Evolutionary conservation across 2,329 filamentous ascomycete species (phyloP).

Genomic region (Aspergillus hiratsukae): DNA sequence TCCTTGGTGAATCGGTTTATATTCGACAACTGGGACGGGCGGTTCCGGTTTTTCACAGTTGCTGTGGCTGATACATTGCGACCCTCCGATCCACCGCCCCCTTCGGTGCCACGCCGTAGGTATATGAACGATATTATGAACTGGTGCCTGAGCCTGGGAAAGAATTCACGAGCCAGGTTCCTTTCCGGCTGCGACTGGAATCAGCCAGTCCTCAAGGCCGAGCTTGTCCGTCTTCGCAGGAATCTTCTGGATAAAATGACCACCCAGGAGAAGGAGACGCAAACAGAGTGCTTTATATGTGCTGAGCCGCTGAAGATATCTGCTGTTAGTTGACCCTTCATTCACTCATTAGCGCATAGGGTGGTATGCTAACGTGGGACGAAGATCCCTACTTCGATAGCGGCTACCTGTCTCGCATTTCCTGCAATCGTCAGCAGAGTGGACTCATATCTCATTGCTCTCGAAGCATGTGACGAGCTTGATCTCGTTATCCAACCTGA

Average conservation of each 20-base stretch:
- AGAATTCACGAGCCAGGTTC: conserved; percentile 51
- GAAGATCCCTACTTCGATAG: conserved; percentile 65
- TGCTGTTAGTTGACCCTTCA: conserved; percentile 50
- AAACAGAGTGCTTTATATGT: conserved; percentile 62
- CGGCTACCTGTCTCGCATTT: conserved; percentile 68
- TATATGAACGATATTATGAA: conserved; percentile 66
- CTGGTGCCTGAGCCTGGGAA: conserved; percentile 75
- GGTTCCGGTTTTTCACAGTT: conserved; percentile 53
- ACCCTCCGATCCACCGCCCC: conserved; percentile 33
- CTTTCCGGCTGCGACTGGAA: conserved; percentile 52
- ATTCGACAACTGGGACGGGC: conserved; percentile 54
- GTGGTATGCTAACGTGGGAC: conserved; percentile 12
- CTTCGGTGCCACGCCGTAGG: conserved; percentile 33
- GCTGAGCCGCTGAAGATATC: conserved; percentile 75
- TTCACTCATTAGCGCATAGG: background rate
- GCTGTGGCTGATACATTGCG: conserved; percentile 27
- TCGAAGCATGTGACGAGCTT: conserved; percentile 67
- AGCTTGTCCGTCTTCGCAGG: conserved; percentile 69
- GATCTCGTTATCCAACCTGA: conserved; percentile 60
- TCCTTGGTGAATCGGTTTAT: conserved; percentile 49
- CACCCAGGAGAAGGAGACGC: conserved; percentile 45
- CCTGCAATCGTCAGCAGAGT: conserved; percentile 81
- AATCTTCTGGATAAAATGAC: conserved; percentile 72
- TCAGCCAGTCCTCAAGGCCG: conserved; percentile 78
- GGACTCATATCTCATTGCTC: conserved; percentile 73